Evolutionary conservation across 1,139 yeast species (phyloP).

Genomic region (Pichia sp.): DNA sequence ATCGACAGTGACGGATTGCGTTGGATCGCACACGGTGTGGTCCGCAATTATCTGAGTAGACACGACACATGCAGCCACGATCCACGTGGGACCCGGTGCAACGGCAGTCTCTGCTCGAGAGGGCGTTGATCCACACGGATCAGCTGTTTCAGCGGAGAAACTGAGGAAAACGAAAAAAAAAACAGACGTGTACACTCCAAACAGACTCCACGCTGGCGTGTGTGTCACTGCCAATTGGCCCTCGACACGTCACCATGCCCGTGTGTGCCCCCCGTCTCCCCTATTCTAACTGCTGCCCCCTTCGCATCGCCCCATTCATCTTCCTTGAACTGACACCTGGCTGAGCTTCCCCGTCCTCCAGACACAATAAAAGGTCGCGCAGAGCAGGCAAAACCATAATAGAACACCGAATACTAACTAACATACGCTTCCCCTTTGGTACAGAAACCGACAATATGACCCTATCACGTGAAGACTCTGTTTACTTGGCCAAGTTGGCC

Average conservation of each 20-base stretch:
- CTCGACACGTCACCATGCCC: too few relatives aligned
- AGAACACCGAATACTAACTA: not conserved
- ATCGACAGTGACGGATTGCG: too few relatives aligned
- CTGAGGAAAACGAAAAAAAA: not conserved
- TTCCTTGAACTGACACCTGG: not conserved
- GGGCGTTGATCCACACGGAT: not conserved
- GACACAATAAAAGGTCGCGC: not conserved
- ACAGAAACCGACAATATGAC: constrained; percentile 46
- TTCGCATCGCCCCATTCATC: not conserved
- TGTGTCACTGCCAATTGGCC: too few relatives aligned
- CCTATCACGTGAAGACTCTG: constrained; percentile 95
- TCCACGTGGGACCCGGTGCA: too few relatives aligned
- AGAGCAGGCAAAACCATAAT: not conserved
- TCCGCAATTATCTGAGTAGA: too few relatives aligned
- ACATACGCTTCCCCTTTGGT: too few relatives aligned
- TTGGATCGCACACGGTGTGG: too few relatives aligned
- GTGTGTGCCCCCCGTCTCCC: not conserved
- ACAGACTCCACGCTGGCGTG: too few relatives aligned
- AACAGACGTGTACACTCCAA: too few relatives aligned
- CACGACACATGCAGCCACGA: too few relatives aligned
- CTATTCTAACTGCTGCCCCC: too few relatives aligned
- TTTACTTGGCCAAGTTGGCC: constrained; percentile 96
- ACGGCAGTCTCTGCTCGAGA: too few relatives aligned
- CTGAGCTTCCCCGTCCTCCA: not conserved
- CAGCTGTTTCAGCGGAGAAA: not conserved